A percentile compares a stretch with the other conserved stretches of the same genome.
Conservation (phyloP, 2,329 filamentous ascomycete genomes). For the Scedosporium aurantiacum region DNA sequence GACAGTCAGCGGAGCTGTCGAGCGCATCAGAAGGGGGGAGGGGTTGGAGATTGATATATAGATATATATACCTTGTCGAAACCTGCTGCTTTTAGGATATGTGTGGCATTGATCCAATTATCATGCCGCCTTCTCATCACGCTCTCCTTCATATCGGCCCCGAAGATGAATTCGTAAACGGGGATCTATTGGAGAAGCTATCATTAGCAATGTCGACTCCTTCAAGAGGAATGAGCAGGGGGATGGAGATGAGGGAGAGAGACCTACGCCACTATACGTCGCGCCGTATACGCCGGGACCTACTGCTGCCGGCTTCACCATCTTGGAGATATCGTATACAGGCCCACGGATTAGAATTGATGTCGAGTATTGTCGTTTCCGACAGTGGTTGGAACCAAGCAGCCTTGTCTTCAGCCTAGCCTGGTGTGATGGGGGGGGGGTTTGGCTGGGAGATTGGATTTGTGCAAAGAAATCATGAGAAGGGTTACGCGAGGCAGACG, state of each 20-base stretch:
- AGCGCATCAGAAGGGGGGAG: not conserved
- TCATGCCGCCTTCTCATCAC: slow-evolving; percentile 90
- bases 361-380: not conserved
- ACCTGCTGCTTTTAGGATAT: slow-evolving; percentile 92
- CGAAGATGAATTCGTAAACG: slow-evolving; percentile 87
- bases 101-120: slow-evolving; percentile 99
- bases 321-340: slow-evolving; percentile 16
- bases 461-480: slow-evolving; percentile 2
- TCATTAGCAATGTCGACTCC: not conserved
- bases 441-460: slow-evolving; percentile 1
- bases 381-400: not conserved
- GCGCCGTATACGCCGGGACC: slow-evolving; percentile 51
- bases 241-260: not conserved
- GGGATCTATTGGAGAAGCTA: slow-evolving; percentile 53
- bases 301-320: slow-evolving; percentile 33
- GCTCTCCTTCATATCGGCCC: slow-evolving; percentile 67
- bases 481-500: slow-evolving; percentile 6
- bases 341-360: not conserved
- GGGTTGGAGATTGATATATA: not conserved
- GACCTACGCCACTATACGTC: slow-evolving; percentile 57
- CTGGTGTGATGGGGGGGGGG: not conserved
- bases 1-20: not conserved
- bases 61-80: slow-evolving; percentile 61
- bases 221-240: too few species aligned
- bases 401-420: slow-evolving; percentile 2